Evolutionary conservation across 768 basidiomycete genomes (phyloP).

Genomic region (Tylopilus cervinicoccineus): DNA sequence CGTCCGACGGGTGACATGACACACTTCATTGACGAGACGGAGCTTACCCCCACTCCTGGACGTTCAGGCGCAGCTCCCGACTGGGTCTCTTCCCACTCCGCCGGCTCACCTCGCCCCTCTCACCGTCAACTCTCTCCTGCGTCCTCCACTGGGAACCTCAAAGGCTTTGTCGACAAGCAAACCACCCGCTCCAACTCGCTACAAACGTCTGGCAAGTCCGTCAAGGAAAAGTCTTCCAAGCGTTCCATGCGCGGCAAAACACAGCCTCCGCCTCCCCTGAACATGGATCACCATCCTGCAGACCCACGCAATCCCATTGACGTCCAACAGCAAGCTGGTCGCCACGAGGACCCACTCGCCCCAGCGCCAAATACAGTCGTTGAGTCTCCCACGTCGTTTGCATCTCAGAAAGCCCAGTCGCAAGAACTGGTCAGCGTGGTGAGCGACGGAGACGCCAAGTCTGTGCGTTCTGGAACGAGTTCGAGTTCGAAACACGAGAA

Average conservation of each 20-base stretch:
- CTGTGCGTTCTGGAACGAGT: conserved; percentile 23
- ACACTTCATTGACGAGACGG: conserved; percentile 19
- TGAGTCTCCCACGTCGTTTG: conserved; percentile 20
- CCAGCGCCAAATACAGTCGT: conserved; percentile 7
- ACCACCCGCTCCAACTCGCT: background rate
- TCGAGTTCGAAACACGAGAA: conserved; percentile 25
- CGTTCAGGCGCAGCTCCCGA: conserved; percentile 14
- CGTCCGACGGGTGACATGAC: conserved; percentile 25
- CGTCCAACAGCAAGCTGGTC: conserved; percentile 10
- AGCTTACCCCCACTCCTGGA: conserved; percentile 26
- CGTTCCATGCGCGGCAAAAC: conserved; percentile 22
- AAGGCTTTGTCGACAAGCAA: conserved; percentile 23
- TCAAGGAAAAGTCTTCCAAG: conserved; percentile 22
- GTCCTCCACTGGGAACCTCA: conserved; percentile 31
- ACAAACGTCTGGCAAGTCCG: background rate
- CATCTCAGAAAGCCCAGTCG: conserved; percentile 10
- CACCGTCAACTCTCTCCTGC: conserved; percentile 28
- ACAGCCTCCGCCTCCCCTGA: conserved; percentile 31
- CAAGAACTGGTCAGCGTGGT: conserved; percentile 13
- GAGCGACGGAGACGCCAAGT: conserved; percentile 26
- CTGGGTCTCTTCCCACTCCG: conserved; percentile 11
- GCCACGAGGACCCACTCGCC: conserved; percentile 19
- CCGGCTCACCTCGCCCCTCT: conserved; percentile 9
- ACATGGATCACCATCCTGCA: conserved; percentile 10
- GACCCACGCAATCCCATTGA: conserved; percentile 13